These are phyloP conservation scores for Tulasnella calospora DNA, from an alignment of 768 basidiomycete genomes.

Conservation along the genomic window DNA sequence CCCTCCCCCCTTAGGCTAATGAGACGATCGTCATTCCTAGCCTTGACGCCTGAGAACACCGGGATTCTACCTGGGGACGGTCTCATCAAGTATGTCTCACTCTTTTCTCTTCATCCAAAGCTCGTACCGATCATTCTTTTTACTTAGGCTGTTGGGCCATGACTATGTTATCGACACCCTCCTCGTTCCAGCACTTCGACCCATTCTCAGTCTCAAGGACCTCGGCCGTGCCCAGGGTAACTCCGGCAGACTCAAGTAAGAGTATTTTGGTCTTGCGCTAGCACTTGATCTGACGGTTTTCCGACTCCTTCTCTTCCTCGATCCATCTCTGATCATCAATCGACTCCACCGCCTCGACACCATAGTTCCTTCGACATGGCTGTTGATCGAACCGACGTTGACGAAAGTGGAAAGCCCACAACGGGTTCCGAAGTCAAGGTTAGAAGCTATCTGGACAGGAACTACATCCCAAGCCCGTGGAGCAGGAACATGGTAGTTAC, in stretches of 20 bases:
- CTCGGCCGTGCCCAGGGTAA: conserved; percentile 62
- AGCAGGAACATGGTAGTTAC: conserved; percentile 1
- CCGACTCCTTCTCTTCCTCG: background rate
- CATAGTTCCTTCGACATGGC: background rate
- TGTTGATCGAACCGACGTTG: conserved; percentile 7
- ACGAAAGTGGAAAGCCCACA: background rate
- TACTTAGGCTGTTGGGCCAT: conserved; percentile 45
- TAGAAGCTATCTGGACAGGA: conserved; percentile 12
- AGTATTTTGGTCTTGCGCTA: background rate
- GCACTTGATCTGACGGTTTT: background rate
- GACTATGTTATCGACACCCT: conserved; percentile 54
- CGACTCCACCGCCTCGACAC: background rate
- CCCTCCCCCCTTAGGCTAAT: background rate
- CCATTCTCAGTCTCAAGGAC: conserved; percentile 54
- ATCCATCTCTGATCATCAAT: background rate
- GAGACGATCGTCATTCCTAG: background rate
- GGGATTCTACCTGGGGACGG: background rate
- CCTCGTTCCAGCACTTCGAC: conserved; percentile 58
- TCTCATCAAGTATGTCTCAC: background rate
- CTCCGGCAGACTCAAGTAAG: conserved; percentile 52
- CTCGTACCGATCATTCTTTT: conserved; percentile 19
- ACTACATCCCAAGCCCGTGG: conserved; percentile 3
- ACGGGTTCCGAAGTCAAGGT: background rate
- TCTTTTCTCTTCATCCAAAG: background rate
- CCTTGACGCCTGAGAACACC: background rate